Percentiles rank a stretch among this genome's conserved stretches.
These are phyloP conservation scores for Lipomyces starkeyi DNA, from an alignment of 805 yeast genomes.

Conservation along the genomic window DNA sequence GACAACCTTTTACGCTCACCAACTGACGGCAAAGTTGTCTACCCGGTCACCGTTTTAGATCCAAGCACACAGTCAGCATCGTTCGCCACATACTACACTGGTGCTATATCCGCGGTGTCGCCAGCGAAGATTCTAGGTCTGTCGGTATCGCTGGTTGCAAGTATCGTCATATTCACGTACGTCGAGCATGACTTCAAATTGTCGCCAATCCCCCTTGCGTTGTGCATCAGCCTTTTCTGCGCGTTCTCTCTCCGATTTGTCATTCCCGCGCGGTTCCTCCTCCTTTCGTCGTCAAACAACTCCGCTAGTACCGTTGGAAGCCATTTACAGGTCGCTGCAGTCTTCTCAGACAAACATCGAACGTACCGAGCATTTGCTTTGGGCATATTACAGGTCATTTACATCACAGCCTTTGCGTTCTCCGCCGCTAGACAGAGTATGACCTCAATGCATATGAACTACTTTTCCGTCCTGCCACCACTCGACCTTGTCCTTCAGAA, in stretches of 20 bases:
- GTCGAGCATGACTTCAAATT: constrained; percentile 13
- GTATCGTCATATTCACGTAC: constrained; percentile 20
- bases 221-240: constrained; percentile 17
- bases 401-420: constrained; percentile 15
- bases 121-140: constrained; percentile 11
- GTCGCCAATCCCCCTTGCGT: constrained; percentile 22
- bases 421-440: constrained; percentile 29
- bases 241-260: constrained; percentile 25
- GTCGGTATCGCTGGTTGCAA: constrained; percentile 22
- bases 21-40: constrained; percentile 9
- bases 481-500: constrained; percentile 30
- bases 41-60: constrained; percentile 15
- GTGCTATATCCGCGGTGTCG: constrained; percentile 29
- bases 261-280: constrained; percentile 18
- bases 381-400: constrained; percentile 26
- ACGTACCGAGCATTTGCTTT: constrained; percentile 27
- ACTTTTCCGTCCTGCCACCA: constrained; percentile 36
- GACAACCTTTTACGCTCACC: constrained; percentile 2
- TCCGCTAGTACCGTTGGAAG: constrained; percentile 18
- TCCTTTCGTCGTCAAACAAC: constrained; percentile 15
- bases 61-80: constrained; percentile 15
- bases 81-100: constrained; percentile 29
- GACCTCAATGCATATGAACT: constrained; percentile 36
- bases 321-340: constrained; percentile 24
- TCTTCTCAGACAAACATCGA: constrained; percentile 26